Evolutionary conservation across 2,329 filamentous ascomycete genomes (phyloP).

Genomic region (Ramichloridium luteum): DNA sequence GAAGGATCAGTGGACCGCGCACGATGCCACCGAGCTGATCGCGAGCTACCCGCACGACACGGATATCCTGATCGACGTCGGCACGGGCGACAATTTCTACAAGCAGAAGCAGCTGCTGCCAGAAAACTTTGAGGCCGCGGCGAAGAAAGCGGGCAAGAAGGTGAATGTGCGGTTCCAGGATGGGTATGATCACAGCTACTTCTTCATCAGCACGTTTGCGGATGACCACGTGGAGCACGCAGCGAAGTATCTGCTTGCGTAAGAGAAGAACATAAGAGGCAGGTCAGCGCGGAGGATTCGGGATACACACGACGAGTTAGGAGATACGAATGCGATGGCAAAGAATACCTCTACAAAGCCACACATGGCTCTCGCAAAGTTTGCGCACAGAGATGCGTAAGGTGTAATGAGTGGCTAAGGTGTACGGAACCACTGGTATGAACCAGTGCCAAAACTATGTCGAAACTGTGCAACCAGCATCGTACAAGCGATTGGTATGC

Average conservation of each 20-base stretch:
- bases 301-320: too few species aligned
- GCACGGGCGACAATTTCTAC: conserved; percentile 92
- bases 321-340: too few species aligned
- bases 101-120: conserved; percentile 85
- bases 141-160: conserved; percentile 60
- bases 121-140: conserved; percentile 78
- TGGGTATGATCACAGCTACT: conserved; percentile 96
- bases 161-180: conserved; percentile 73
- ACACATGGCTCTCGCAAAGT: too few species aligned
- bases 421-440: too few species aligned
- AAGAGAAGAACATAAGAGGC: too few species aligned
- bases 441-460: too few species aligned
- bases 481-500: too few species aligned
- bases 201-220: conserved; percentile 82
- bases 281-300: too few species aligned
- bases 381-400: too few species aligned
- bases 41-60: conserved; percentile 61
- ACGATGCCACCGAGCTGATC: conserved; percentile 86
- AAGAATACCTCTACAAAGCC: too few species aligned
- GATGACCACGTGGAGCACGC: conserved; percentile 86
- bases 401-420: too few species aligned
- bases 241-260: conserved; percentile 58
- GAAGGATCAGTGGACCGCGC: conserved; percentile 66
- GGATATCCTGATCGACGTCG: conserved; percentile 78
- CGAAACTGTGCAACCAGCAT: too few species aligned